Evolutionary conservation across 257 asterid genomes (phyloP).

Genomic region (Lantana camara): DNA sequence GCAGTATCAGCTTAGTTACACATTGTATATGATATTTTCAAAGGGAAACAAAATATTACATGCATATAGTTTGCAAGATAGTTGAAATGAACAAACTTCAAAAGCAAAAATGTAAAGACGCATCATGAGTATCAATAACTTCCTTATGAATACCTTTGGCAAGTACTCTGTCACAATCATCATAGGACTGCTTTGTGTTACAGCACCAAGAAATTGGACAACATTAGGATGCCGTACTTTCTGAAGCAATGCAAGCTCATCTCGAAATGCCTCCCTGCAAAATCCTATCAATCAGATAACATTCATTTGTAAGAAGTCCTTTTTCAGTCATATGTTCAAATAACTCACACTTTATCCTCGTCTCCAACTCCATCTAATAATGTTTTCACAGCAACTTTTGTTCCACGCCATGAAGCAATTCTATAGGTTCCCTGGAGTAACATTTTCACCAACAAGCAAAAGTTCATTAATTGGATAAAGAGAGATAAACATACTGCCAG

Average conservation of each 20-base stretch:
- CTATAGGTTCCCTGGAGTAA: constrained; percentile 76
- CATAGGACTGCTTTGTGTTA: constrained; percentile 97
- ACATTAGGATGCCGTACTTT: constrained; percentile 94
- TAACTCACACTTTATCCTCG: constrained; percentile 90
- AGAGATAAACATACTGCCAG: not conserved
- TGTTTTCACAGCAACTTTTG: constrained; percentile 84
- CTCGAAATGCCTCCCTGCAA: constrained; percentile 78
- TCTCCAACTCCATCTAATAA: constrained; percentile 76
- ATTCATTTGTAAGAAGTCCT: constrained; percentile 8
- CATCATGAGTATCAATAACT: constrained; percentile 6
- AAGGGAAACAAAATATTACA: not conserved
- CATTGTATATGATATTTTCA: not conserved
- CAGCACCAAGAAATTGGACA: constrained; percentile 98
- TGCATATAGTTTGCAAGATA: not conserved
- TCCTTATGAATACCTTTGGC: constrained; percentile 62
- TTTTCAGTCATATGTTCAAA: not conserved
- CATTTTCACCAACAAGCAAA: constrained; percentile 10
- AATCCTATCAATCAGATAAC: constrained; percentile 17
- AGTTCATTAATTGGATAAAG: constrained; percentile 19
- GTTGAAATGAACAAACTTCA: constrained; percentile 1
- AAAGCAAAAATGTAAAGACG: constrained; percentile 2
- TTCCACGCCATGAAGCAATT: constrained; percentile 90
- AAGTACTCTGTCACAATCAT: constrained; percentile 97
- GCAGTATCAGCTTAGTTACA: not conserved
- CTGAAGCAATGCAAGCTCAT: constrained; percentile 93